Evolutionary conservation across 164 flowering plant genomes (phyloP), one percentile per base, ranked within the genome.

Genomic region (Macadamia integrifolia): DNA sequence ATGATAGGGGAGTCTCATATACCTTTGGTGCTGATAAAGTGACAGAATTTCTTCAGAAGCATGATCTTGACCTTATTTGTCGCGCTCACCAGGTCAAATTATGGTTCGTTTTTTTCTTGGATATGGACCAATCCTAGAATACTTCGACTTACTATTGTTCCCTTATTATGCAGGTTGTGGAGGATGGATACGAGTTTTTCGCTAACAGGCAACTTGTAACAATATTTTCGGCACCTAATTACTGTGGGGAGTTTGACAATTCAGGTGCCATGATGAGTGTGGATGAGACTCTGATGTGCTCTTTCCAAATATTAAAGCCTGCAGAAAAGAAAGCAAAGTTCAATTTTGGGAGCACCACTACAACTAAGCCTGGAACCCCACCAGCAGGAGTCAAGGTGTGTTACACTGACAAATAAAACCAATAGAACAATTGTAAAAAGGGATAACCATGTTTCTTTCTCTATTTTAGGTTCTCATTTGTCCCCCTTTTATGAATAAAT

Each of bases 221-320:
- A 23, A 82, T 91, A 84, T 91, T 91, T 76, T 91, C 97, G 35
- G 97, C 94, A 1, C 94, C 97, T 60, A 89, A 91, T 75, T 89
- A 89, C 67, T 84, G 91, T 80, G 97, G 97, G 30, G 92, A 91
- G 71, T 87, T 88, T 79, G 90, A 91, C 64, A 91, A 91, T 75
- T 88, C 90, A 59, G 94, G 97, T 73, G 95, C 97, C 28, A 89
- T 91, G 97, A 89, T 91, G 95, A 88, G 95, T 75, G 91, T 91
- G 74, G 97, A 89, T 76, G 93, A 89, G 14, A 83, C 87, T 67
- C 71, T 91, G 23, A 89, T 88, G 95, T 89, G 97, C 75, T 89
- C 95, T 50, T 91, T 91, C 73, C 87, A 81, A 75, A 78, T 86
- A 44, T 55, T 88, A 65, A 88, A 86, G 74, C 88, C 93, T 68